Evolutionary conservation across 2,329 filamentous ascomycete species (phyloP), one percentile per base, ranked within the genome.

Genomic region (Talaromyces verruculosus): DNA sequence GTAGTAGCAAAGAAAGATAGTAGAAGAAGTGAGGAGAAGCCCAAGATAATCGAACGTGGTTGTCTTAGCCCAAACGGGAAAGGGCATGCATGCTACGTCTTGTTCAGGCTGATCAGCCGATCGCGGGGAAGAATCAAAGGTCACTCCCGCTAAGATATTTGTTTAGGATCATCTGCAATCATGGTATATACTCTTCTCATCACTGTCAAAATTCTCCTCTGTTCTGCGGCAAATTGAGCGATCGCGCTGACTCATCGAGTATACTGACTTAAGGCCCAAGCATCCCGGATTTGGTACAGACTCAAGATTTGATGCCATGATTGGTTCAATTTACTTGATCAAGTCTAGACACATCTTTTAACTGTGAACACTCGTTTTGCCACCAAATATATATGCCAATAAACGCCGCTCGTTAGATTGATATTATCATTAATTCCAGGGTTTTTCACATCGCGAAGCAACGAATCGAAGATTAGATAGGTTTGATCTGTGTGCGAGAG

Each of bases 401-500:
- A 7, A 64, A 64, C 62, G 62, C 62, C 62, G 35, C 51, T 43
- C 62, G 35, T 64, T 25, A 58, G n/a, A 47, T 47, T 25, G 39
- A 53, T 55, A 57, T 55, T 55, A 55, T 57, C 53, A 57, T 57
- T 37, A 57, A 39, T 19, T 53, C 53, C 53, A 57, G 10, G 11
- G 5, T 19, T 55, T 57, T 57, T 57, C 53, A 17, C 13, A 51
- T 39, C 33, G 39, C 37, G 35, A 19, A 39, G 30, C 15, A 39
- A 47, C 30, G 25, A 13, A 57, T 39, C 15, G 33, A 41, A 37
- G 39, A 45, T 79, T 76, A 84, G 68, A 84, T 84, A 59, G 82
- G 82, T 73, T 84, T 84, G 73, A 84, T 84, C 84, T 85, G 72
- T 65, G 43, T 58, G 51, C 39, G 33, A 35, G 49, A 68, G 62